Percentiles rank a stretch among this genome's conserved stretches.
These are phyloP conservation scores for Tetrahymena thermophila DNA, from an alignment of 73 alveolate genomes.

Conservation along the genomic window DNA sequence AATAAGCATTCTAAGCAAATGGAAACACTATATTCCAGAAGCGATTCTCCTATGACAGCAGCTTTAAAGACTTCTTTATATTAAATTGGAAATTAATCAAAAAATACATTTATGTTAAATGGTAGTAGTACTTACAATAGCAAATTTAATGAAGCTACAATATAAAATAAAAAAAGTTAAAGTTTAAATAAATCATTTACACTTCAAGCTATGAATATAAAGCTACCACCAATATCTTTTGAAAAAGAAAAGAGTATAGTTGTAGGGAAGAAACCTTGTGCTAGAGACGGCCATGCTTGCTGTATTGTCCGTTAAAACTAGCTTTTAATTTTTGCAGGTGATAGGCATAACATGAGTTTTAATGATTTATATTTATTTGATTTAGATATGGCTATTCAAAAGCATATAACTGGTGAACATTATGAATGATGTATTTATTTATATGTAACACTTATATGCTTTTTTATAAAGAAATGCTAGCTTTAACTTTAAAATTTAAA, in stretches of 20 bases:
- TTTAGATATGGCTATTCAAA: conserved; percentile 1
- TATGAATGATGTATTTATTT: neutral
- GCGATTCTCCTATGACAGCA: neutral
- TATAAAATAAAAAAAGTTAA: neutral
- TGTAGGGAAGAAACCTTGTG: conserved; percentile 39
- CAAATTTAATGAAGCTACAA: neutral
- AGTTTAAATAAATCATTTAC: neutral
- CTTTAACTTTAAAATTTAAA: too few species aligned
- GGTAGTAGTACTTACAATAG: neutral
- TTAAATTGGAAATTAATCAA: neutral
- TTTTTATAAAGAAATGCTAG: neutral
- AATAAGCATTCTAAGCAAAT: neutral
- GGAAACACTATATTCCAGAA: neutral
- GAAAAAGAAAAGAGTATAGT: neutral
- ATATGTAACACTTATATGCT: too few species aligned
- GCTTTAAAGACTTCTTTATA: neutral
- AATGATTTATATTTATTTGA: conserved; percentile 39
- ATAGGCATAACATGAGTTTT: conserved; percentile 72
- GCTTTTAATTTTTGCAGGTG: conserved; percentile 62
- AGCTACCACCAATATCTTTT: neutral
- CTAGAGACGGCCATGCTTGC: conserved; percentile 72
- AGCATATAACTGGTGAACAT: neutral
- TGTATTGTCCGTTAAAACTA: conserved; percentile 24
- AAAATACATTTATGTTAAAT: neutral
- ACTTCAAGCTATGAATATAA: neutral